phyloP scores from a whole-genome alignment of 1,284 basidiomycete species.

The Xerocomus nothofagi region DNA sequence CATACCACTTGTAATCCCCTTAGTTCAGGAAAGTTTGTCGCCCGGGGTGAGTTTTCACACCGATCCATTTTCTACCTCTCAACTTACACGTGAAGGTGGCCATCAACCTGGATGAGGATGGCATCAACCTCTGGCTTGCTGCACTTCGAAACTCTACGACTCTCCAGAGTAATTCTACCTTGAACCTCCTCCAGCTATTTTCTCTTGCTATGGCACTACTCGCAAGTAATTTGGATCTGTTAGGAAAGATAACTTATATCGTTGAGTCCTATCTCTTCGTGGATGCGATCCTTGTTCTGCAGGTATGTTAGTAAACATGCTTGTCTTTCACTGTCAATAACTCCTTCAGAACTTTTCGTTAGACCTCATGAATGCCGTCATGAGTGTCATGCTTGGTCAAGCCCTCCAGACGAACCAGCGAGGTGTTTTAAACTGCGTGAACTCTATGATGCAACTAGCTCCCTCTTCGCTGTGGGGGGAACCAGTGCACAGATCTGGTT shows the following conservation, averaged over 20 bases:
- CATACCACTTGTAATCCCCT: slow-evolving; percentile 62
- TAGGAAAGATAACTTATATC: slow-evolving; percentile 66
- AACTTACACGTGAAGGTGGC: slow-evolving; percentile 49
- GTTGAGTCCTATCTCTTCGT: slow-evolving; percentile 83
- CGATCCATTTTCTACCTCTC: slow-evolving; percentile 2
- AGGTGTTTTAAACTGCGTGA: slow-evolving; percentile 54
- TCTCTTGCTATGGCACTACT: slow-evolving; percentile 64
- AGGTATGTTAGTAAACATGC: slow-evolving; percentile 46
- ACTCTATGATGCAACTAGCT: slow-evolving; percentile 59
- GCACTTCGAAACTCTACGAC: slow-evolving; percentile 69
- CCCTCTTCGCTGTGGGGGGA: slow-evolving; percentile 68
- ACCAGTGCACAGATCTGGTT: slow-evolving; percentile 65
- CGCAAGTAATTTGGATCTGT: slow-evolving; percentile 71
- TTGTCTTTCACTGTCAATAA: slow-evolving; percentile 1
- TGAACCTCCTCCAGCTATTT: slow-evolving; percentile 67
- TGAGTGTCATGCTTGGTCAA: slow-evolving; percentile 47
- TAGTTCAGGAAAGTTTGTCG: slow-evolving; percentile 74
- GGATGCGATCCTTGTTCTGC: slow-evolving; percentile 64
- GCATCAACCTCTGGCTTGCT: slow-evolving; percentile 72
- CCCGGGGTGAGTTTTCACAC: slow-evolving; percentile 49
- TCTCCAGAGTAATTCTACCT: slow-evolving; percentile 48
- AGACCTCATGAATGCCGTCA: slow-evolving; percentile 57
- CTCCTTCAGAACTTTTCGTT: slow-evolving; percentile 46
- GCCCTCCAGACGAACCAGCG: slow-evolving; percentile 56
- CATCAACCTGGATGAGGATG: slow-evolving; percentile 79